Base-by-base conservation (phyloP, 2,329 filamentous ascomycete species). In the Ophiosphaerella korrae region DNA sequence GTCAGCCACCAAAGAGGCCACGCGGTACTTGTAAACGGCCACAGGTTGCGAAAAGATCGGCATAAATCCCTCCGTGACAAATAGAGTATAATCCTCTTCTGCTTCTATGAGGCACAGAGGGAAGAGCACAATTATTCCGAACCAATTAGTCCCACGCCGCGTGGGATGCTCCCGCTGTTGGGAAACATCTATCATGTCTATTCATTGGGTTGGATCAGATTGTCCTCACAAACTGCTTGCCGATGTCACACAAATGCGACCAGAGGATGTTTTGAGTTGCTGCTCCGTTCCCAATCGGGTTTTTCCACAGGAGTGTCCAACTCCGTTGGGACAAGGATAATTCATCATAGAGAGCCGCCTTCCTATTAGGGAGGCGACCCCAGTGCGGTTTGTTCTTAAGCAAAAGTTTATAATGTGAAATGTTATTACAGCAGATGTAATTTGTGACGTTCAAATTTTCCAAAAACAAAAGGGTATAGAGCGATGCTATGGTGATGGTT, bases 51-150 rank as follows among this genome's bases (percentile, higher is more conserved):
- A 55, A 35, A 45, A 55, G 50, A 51, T 56, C 65, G 65, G 67
- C 39, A n/a, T n/a, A 32, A 29, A 18, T 37, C 29, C 40, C 53
- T 66, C 66, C 64, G 66, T 64, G 55, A 45, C 49, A 23, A 31
- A 60, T 52, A 39, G 18, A 54, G 53, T 44, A 42, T 48, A 13
- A 21, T 12, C 7, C 11, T 21, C n/a, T 24, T 21, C 18, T 21
- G 18, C 18, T 21, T 4, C 18, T 4, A 21, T 21, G 18, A 21
- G 18, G 18, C 18, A 21, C 18, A 4, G 18, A 21, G 18, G 18
- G 18, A 4, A 21, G 18, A 21, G 18, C 26, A 31, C 48, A 16
- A 46, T 42, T 2, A 13, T 54, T 51, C 48, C 48, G 42, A 47
- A 21, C 24, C 45, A 41, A 18, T 18, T 5, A 26, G 23, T 43